Base-by-base conservation (phyloP, 371 early-diverging fungal genomes). In the Basidiobolus heterosporus region DNA sequence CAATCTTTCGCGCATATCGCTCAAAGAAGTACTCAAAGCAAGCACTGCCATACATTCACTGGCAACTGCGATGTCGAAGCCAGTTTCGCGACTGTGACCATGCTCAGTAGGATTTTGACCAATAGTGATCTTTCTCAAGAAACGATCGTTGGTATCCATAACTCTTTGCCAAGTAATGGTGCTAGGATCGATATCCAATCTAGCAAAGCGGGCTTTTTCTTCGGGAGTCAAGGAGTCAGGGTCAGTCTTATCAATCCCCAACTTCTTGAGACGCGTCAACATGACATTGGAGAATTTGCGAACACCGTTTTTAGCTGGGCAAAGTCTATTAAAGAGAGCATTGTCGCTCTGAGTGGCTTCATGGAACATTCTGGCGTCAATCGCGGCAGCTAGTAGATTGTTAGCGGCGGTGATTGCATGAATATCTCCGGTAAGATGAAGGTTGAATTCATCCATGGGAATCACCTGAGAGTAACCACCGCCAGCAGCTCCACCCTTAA, bases 361-460 rank as follows among this genome's bases (percentile, higher is more conserved):
- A 63, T 96, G 96, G 75, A 96, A 93, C 64, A 87, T 87, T 41
- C 96, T 78, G 0, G 96, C 90, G 60, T 96, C 96, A 53, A 96
- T 90, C 5, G 94, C 94, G 16, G 96, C 94, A n/a, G 96, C 92
- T 48, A 68, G 49, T 50, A 95, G 65, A 69, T 95, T 95, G 75
- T 91, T 95, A 38, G 96, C 91, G 13, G 96, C 96, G 3, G 88
- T 80, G 49, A 95, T 85, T 23, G 96, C 96, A 56, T 96, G 96
- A 55, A 94, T 87, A 69, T 96, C 96, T 36, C 96, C 96, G 0
- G 96, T 96, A 67, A 96, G 67, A 51, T 96, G 96, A 50, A 96
- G 65, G 62, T 96, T 96, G 75, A 96, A 93, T 55, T 92, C 90
- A 53, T 93, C 91, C 96, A 96, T 96, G n/a, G 96, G 96, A 50